Evolutionary conservation across 495 filamentous ascomycete species (phyloP), one percentile per base, ranked within the genome.

Genomic region (Saxophila tyrrhenica): DNA sequence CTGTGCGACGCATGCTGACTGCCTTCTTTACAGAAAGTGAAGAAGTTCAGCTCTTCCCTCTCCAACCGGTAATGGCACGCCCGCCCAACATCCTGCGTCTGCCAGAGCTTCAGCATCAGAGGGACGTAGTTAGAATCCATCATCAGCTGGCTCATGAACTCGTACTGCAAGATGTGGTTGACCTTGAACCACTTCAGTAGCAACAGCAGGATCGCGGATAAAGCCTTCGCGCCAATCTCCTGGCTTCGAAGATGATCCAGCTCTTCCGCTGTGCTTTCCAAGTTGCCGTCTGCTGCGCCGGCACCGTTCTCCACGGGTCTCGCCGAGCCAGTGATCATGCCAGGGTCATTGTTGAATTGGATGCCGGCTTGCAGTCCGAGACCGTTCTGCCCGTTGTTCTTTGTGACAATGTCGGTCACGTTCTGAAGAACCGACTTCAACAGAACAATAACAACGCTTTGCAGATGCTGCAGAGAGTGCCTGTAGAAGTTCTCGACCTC

Each of bases 161-260:
- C 92, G 58, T 90, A 95, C 65, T 95, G 95, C 56, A 98, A 72
- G 41, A 98, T 79, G 64, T 98, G 91, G 56, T 88, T 95, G 58
- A 91, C 74, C 67, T 95, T 94, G 65, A 97, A 87, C 92, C 92
- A 98, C 70, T 96, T 97, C 51, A 97, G 67, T 22, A 98, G 65
- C 24, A 94, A 78, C 29, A 97, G 69, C 42, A 97, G 68, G 54
- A 89, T 83, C 0, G 84, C 90, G 35, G 88, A 91, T 7, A 95
- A 83, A 2, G 90, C 91, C 69, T 98, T 98, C 24, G 80, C 81
- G 17, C 83, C 83, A 50, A 97, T 92, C 64, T 98, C 92, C 41
- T 89, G 78, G 25, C 79, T 77, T 42, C 92, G 78, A 24, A 85
- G 73, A 39, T 82, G 83, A 68, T 96, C 88, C 5, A 92, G 68